Conservation (phyloP, 2,329 filamentous ascomycete genomes). For the Aspergillus fijiensis region DNA sequence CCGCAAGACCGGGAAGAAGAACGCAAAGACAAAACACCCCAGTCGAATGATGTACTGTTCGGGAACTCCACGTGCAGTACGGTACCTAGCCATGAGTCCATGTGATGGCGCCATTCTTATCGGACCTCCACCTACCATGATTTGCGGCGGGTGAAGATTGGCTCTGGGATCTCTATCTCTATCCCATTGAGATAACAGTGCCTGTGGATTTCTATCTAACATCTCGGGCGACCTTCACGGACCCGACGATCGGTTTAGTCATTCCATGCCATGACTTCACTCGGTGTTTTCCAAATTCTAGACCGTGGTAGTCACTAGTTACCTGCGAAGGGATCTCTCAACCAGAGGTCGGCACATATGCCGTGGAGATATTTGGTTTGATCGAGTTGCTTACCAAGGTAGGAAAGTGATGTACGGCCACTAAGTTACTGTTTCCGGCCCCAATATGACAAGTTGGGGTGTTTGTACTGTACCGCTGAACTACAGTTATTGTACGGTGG, state of each 20-base stretch:
- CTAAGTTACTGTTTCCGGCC: neutral
- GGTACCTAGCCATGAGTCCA: neutral
- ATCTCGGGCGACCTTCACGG: slow-evolving; percentile 1
- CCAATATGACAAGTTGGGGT: neutral
- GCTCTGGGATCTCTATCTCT: neutral
- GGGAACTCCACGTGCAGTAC: neutral
- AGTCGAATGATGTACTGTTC: slow-evolving; percentile 3
- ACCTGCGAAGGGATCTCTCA: too few relatives aligned
- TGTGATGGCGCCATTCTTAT: slow-evolving; percentile 2
- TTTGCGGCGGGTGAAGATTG: neutral
- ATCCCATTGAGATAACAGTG: neutral
- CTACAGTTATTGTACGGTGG: too few relatives aligned
- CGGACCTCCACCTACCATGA: neutral
- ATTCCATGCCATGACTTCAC: neutral
- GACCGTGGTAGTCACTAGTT: too few relatives aligned
- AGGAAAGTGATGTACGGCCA: neutral
- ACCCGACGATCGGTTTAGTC: slow-evolving; percentile 1
- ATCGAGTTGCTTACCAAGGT: neutral
- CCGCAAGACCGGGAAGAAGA: neutral
- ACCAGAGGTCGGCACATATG: too few relatives aligned
- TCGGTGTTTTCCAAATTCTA: neutral
- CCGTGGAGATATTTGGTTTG: neutral
- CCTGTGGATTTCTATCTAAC: slow-evolving; percentile 2
- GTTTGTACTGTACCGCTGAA: too few relatives aligned
- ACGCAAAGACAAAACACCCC: neutral